phyloP scores from a whole-genome alignment of 306 rosid genomes.

The Albizia julibrissin region DNA sequence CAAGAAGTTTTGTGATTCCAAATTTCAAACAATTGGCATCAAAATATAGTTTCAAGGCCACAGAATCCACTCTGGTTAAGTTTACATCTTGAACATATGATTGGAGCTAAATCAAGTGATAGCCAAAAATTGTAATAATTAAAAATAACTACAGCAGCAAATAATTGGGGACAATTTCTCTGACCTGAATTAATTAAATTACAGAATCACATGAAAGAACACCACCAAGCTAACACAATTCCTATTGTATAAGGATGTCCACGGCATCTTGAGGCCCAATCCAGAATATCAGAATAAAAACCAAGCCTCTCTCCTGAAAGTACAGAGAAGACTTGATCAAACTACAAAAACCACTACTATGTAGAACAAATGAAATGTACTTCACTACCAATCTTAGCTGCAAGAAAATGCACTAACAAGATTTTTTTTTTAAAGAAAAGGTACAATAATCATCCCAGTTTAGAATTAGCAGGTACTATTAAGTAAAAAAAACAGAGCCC shows the following conservation, averaged over 20 bases:
- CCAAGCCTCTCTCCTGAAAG: conserved; percentile 42
- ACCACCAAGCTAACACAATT: conserved; percentile 89
- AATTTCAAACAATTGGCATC: conserved; percentile 2
- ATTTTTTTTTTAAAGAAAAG: neutral
- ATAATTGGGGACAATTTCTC: conserved; percentile 27
- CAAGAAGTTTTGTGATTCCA: neutral
- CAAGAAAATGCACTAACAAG: neutral
- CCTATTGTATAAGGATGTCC: conserved; percentile 73
- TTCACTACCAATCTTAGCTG: conserved; percentile 5
- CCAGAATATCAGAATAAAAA: conserved; percentile 37
- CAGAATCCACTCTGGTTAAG: neutral
- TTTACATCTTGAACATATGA: conserved; percentile 1
- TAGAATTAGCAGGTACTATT: neutral
- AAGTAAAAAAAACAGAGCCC: neutral
- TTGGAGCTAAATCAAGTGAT: neutral
- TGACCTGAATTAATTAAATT: conserved; percentile 61
- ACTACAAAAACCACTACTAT: neutral
- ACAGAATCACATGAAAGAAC: conserved; percentile 92
- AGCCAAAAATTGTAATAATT: neutral
- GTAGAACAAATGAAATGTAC: neutral
- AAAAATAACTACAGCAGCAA: neutral
- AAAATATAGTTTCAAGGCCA: neutral
- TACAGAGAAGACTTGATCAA: conserved; percentile 22
- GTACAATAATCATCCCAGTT: conserved; percentile 1
- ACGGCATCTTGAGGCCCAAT: conserved; percentile 77